phyloP scores from a whole-genome alignment of 192 early-diverging fungal species.

The Coemansia sp. region DNA sequence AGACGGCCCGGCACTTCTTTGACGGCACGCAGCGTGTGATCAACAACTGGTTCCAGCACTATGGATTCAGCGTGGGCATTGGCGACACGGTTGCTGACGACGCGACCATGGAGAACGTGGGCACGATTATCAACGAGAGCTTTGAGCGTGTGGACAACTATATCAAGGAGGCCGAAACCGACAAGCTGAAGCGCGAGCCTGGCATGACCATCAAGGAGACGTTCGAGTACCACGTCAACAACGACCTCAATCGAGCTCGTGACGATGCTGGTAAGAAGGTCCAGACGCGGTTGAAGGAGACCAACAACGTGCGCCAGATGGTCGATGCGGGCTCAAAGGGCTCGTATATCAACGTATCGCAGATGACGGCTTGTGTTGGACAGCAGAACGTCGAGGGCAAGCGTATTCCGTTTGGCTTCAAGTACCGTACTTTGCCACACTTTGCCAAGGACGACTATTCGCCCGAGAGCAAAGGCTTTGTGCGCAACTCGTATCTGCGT shows the following conservation, averaged over 20 bases:
- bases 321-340: slow-evolving; percentile 95
- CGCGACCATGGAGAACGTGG: slow-evolving; percentile 75
- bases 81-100: slow-evolving; percentile 95
- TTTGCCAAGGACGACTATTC: slow-evolving; percentile 97
- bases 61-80: slow-evolving; percentile 96
- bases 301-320: slow-evolving; percentile 98
- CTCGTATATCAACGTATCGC: slow-evolving; percentile 93
- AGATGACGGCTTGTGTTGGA: slow-evolving; percentile 99
- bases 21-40: slow-evolving; percentile 90
- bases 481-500: slow-evolving; percentile 61
- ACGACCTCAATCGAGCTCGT: slow-evolving; percentile 85
- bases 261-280: slow-evolving; percentile 88
- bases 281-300: slow-evolving; percentile 76
- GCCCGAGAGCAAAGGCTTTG: slow-evolving; percentile 67
- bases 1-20: slow-evolving; percentile 85
- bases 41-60: slow-evolving; percentile 93
- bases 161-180: slow-evolving; percentile 79
- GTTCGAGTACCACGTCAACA: slow-evolving; percentile 87
- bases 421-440: slow-evolving; percentile 92
- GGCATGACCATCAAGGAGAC: slow-evolving; percentile 93
- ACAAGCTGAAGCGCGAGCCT: slow-evolving; percentile 78
- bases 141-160: slow-evolving; percentile 77
- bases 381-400: slow-evolving; percentile 99
- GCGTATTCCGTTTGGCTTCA: slow-evolving; percentile 96
- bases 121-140: slow-evolving; percentile 69